A percentile compares a stretch with the other conserved stretches of the same genome.
Evolutionary conservation across 768 basidiomycete species (phyloP).

Genomic region (Rubroboletus satanas): DNA sequence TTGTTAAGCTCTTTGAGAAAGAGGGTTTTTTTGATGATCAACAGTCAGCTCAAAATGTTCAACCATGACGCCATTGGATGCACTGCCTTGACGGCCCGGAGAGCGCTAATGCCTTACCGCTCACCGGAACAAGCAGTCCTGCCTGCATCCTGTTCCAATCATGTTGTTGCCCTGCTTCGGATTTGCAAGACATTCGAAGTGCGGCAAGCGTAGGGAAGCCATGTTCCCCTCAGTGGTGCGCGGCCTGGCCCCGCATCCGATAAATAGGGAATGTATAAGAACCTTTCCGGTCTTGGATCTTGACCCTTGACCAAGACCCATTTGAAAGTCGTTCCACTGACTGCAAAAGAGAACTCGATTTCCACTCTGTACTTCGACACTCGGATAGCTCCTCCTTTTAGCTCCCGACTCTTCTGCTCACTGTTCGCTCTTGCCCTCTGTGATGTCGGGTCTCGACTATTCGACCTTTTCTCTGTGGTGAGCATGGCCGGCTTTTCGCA

Average conservation of each 20-base stretch:
- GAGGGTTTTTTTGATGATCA: constrained; percentile 30
- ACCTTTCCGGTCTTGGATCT: constrained; percentile 22
- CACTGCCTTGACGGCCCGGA: constrained; percentile 27
- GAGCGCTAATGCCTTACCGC: constrained; percentile 25
- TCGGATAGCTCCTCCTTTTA: constrained; percentile 6
- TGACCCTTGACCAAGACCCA: constrained; percentile 24
- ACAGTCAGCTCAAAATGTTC: constrained; percentile 16
- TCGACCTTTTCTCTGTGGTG: constrained; percentile 28
- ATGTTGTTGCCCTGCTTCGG: constrained; percentile 31
- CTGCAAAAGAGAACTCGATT: constrained; percentile 19
- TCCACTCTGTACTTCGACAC: constrained; percentile 8
- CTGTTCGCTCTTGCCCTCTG: background rate
- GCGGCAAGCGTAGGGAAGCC: constrained; percentile 28
- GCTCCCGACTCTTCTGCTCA: constrained; percentile 2
- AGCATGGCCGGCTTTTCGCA: background rate
- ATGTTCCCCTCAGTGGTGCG: constrained; percentile 24
- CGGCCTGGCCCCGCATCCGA: constrained; percentile 22
- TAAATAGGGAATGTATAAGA: constrained; percentile 28
- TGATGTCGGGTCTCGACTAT: constrained; percentile 26
- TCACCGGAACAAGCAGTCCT: constrained; percentile 28
- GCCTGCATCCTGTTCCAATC: constrained; percentile 32
- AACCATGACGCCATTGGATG: constrained; percentile 23
- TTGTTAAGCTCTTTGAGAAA: constrained; percentile 31
- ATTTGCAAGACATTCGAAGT: constrained; percentile 29
- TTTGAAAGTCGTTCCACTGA: constrained; percentile 20